Conservation (phyloP, 2,329 filamentous ascomycete species). For the Cladosporium sp. region DNA sequence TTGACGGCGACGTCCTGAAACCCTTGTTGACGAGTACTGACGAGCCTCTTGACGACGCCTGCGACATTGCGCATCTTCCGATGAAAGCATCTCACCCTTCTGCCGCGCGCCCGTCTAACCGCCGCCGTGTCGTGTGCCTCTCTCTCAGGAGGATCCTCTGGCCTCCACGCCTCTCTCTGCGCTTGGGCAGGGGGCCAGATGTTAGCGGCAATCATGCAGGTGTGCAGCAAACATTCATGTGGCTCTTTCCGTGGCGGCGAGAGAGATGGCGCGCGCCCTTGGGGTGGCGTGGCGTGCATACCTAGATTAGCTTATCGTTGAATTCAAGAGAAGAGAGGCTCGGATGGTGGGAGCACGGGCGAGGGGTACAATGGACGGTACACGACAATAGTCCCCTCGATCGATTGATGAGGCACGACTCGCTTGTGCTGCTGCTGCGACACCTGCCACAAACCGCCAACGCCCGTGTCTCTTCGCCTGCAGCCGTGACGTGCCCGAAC, state of each 20-base stretch:
- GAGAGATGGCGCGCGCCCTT: neutral
- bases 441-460: neutral
- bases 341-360: neutral
- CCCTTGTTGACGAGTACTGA: neutral
- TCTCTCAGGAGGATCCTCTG: neutral
- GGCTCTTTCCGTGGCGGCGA: neutral
- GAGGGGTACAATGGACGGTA: neutral
- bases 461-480: neutral
- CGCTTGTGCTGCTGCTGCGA: neutral
- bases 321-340: neutral
- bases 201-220: neutral
- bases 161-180: neutral
- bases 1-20: slow-evolving; percentile 8
- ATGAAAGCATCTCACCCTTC: neutral
- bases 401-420: neutral
- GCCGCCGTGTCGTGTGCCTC: neutral
- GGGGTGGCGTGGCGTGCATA: slow-evolving; percentile 4
- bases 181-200: neutral
- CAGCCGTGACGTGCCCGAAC: slow-evolving; percentile 4
- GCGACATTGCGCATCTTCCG: slow-evolving; percentile 6
- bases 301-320: neutral
- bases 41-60: slow-evolving; percentile 17
- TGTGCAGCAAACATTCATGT: neutral
- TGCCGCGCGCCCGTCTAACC: neutral
- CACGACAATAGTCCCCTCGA: neutral